These are phyloP conservation scores for Colletotrichum abscissum DNA, from an alignment of 2,329 filamentous ascomycete genomes.

Conservation along the genomic window DNA sequence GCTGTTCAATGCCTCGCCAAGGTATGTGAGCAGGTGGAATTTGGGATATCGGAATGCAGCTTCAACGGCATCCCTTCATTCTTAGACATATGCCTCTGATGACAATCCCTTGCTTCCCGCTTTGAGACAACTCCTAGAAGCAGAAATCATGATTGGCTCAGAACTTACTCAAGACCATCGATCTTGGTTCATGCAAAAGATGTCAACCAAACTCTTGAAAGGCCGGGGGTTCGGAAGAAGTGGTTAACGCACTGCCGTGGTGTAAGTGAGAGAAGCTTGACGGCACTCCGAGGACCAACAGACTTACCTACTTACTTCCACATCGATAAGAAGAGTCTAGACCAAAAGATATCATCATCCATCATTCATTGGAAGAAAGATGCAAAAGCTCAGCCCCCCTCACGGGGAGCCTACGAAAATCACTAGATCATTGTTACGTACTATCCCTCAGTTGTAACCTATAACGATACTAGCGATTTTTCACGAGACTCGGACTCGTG, in stretches of 20 bases:
- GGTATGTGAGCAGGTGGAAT: background rate
- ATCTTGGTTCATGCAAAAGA: background rate
- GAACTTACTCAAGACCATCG: background rate
- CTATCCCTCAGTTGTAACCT: no score
- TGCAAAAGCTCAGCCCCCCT: no score
- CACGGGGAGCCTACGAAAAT: no score
- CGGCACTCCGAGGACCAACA: background rate
- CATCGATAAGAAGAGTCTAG: no score
- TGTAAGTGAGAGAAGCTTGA: background rate
- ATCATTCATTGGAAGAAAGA: no score
- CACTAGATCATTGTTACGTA: no score
- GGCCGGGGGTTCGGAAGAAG: background rate
- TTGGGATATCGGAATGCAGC: background rate
- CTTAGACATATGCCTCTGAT: background rate
- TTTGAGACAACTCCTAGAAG: background rate
- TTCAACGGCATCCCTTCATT: constrained; percentile 1
- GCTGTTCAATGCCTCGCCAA: background rate
- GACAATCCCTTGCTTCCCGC: background rate
- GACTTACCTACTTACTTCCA: no score
- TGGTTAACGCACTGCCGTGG: background rate
- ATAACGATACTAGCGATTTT: no score
- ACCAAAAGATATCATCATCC: no score
- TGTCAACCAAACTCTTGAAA: background rate
- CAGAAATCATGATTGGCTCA: background rate
- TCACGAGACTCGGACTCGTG: no score